Evolutionary conservation across 306 rosid species (phyloP).

Genomic region (Fagus crenata): DNA sequence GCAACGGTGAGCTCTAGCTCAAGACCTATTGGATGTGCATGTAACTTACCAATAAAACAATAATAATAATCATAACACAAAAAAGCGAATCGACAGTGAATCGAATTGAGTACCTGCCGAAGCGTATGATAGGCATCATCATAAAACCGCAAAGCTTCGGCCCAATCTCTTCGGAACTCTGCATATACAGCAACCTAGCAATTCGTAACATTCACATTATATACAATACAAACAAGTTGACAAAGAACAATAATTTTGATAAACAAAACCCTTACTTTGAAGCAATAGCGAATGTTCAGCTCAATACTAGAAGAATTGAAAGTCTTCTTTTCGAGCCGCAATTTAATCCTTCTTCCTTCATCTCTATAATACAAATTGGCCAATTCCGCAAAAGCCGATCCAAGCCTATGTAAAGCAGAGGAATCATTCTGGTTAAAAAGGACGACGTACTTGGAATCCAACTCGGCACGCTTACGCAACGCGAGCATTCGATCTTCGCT

Average conservation of each 20-base stretch:
- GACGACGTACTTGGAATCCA: constrained; percentile 68
- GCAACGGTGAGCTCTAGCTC: no score
- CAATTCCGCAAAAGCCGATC: constrained; percentile 63
- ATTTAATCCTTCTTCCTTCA: constrained; percentile 79
- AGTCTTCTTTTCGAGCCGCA: constrained; percentile 75
- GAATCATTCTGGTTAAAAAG: constrained; percentile 58
- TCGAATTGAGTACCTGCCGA: constrained; percentile 62
- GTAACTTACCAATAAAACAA: no score
- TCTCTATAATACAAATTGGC: constrained; percentile 66
- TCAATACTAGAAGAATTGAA: constrained; percentile 45
- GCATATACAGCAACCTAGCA: constrained; percentile 95
- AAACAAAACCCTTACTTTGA: constrained; percentile 52
- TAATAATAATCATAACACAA: no score
- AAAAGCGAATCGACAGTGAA: not conserved
- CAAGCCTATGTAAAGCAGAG: constrained; percentile 69
- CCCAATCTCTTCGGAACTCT: constrained; percentile 91
- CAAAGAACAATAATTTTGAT: not conserved
- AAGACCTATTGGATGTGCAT: no score
- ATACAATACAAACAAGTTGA: not conserved
- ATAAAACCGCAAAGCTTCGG: constrained; percentile 79
- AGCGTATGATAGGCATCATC: constrained; percentile 89
- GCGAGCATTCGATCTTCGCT: constrained; percentile 88
- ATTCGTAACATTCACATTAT: constrained; percentile 40
- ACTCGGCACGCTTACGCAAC: constrained; percentile 82
- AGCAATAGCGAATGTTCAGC: constrained; percentile 78